These are phyloP conservation scores for Cyberlindnera mrakii DNA, from an alignment of 805 yeast species.

Conservation along the genomic window DNA sequence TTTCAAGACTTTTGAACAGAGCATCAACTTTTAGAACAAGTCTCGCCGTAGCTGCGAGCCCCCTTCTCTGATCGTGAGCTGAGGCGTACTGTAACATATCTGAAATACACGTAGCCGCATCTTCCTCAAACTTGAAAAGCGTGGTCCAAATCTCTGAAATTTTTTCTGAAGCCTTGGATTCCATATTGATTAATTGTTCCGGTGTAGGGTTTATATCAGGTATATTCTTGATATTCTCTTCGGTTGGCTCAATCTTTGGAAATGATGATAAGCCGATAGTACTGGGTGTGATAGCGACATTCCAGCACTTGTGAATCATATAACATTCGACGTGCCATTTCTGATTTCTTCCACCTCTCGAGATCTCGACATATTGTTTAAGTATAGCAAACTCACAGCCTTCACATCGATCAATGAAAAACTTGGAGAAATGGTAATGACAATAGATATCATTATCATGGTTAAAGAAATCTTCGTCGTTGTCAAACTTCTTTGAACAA, in stretches of 20 bases:
- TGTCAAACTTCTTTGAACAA: slow-evolving; percentile 81
- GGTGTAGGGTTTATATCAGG: slow-evolving; percentile 34
- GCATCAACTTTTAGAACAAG: slow-evolving; percentile 71
- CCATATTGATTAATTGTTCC: slow-evolving; percentile 46
- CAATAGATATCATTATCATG: slow-evolving; percentile 80
- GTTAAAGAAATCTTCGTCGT: slow-evolving; percentile 88
- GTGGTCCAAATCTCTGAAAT: slow-evolving; percentile 75
- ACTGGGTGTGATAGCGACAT: slow-evolving; percentile 66
- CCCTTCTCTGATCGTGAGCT: slow-evolving; percentile 59
- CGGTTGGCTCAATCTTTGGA: slow-evolving; percentile 23
- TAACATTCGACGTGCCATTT: slow-evolving; percentile 99
- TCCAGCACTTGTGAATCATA: slow-evolving; percentile 97
- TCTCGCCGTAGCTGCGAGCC: slow-evolving; percentile 63
- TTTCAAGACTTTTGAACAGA: slow-evolving; percentile 70
- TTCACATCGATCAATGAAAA: slow-evolving; percentile 83
- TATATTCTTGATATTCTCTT: slow-evolving; percentile 17
- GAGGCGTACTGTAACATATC: slow-evolving; percentile 87
- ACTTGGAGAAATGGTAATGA: slow-evolving; percentile 84
- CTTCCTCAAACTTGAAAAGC: slow-evolving; percentile 84
- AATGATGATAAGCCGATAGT: slow-evolving; percentile 41
- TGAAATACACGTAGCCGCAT: slow-evolving; percentile 81
- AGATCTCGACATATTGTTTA: slow-evolving; percentile 90
- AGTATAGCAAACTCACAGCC: slow-evolving; percentile 90
- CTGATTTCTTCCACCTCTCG: slow-evolving; percentile 83
- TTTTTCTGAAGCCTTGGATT: slow-evolving; percentile 56